A percentile compares a stretch with the other conserved stretches of the same genome.
These are phyloP conservation scores for Flaveria trinervia DNA, from an alignment of 129 eudicot genomes.

Conservation along the genomic window DNA sequence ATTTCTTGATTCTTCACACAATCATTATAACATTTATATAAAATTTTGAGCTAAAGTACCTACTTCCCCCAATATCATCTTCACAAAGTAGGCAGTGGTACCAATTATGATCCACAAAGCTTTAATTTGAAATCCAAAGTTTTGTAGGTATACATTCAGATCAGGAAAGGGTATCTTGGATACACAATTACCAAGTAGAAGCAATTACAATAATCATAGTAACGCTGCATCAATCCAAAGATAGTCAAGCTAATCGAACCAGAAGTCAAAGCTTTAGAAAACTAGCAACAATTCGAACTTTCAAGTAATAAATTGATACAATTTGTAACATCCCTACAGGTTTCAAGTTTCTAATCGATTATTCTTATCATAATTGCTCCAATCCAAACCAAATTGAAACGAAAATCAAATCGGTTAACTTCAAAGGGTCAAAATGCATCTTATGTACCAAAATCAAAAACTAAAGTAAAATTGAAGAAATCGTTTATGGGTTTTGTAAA, in stretches of 20 bases:
- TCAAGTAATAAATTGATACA: background rate
- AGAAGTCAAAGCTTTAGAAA: slow-evolving; percentile 4
- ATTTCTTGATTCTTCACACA: slow-evolving; percentile 3
- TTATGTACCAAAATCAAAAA: slow-evolving; percentile 15
- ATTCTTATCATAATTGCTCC: background rate
- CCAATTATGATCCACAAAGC: slow-evolving; percentile 7
- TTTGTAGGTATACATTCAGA: too few species aligned
- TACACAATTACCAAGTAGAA: too few species aligned
- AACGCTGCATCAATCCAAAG: too few species aligned
- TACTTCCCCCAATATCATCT: slow-evolving; percentile 9
- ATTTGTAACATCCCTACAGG: background rate
- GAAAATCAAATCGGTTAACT: background rate
- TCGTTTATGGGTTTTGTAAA: background rate
- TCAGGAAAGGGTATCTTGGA: too few species aligned
- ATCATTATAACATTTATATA: background rate
- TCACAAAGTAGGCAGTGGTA: background rate
- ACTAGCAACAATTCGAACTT: background rate
- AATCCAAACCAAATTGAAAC: background rate
- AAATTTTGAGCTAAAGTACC: background rate
- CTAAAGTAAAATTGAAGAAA: background rate
- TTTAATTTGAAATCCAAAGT: background rate
- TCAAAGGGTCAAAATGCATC: slow-evolving; percentile 10
- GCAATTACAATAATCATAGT: too few species aligned
- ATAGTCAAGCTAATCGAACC: background rate
- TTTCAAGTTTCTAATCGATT: background rate